Percentiles rank a stretch among this genome's conserved stretches.
phyloP scores from a whole-genome alignment of 176 grass and related monocot genomes.

The Themeda triandra region DNA sequence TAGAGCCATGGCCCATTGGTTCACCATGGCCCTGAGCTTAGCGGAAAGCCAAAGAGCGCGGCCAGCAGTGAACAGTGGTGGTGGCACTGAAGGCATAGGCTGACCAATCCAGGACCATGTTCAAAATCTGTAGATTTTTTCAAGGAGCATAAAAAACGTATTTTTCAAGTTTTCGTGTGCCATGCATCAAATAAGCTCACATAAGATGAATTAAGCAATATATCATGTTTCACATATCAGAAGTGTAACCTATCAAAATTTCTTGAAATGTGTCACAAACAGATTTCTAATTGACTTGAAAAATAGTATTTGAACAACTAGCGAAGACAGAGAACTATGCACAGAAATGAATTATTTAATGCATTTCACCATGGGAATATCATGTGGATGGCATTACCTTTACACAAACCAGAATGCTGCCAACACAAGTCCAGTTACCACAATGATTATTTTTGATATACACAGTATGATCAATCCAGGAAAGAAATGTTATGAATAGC shows the following conservation, averaged over 20 bases:
- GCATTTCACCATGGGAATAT: background rate
- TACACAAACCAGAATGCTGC: background rate
- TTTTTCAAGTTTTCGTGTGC: background rate
- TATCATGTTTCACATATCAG: background rate
- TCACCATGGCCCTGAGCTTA: background rate
- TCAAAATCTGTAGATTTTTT: background rate
- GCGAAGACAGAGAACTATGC: background rate
- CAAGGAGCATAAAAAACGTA: background rate
- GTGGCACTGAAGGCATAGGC: background rate
- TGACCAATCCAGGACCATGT: background rate
- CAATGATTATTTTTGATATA: background rate
- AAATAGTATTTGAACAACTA: background rate
- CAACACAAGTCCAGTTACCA: background rate
- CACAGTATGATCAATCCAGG: background rate
- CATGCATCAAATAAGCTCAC: background rate
- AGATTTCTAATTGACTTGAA: background rate
- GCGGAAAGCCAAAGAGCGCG: background rate
- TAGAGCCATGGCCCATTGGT: background rate
- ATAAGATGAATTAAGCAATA: background rate
- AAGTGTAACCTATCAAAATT: background rate
- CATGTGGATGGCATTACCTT: background rate
- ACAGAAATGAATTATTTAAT: background rate
- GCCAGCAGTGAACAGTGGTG: background rate
- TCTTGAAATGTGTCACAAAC: background rate
- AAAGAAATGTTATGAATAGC: background rate